Evolutionary conservation across 2,329 filamentous ascomycete genomes (phyloP), one percentile per base, ranked within the genome.

Genomic region (Ascochyta clinopodiicola): DNA sequence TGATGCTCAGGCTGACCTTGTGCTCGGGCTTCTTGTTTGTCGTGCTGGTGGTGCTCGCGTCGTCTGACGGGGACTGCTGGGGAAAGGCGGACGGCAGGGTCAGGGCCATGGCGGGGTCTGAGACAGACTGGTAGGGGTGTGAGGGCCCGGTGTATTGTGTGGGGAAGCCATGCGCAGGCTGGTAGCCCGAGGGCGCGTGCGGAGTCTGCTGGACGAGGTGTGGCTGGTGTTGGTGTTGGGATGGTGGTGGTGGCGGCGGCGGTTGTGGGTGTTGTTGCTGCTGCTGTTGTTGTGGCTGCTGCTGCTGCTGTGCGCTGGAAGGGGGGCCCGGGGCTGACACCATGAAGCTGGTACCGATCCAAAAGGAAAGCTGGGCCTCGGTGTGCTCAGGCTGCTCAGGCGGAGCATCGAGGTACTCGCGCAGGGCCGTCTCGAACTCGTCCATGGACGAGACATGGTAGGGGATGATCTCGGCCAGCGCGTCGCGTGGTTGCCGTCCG

Each of bases 311-410:
- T n/a, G 50, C 22, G 45, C 46, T 45, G 21, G 43, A 44, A 22
- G 38, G 36, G 37, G 46, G 22, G 36, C 38, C 13, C n/a, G 61
- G 52, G 8, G 58, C 51, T 38, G 59, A 55, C 37, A 76, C 74
- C 40, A 70, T 52, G 58, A 77, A 77, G 54, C 57, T 66, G 22
- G 74, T 67, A 52, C 71, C 72, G 22, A 70, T 71, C 72, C 73
- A 76, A 50, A 77, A 73, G 51, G 67, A 70, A 19, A 77, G 60
- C 61, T 75, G 73, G 51, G 72, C 74, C 43, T 75, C 71, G 44
- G 72, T 72, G 59, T 76, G 74, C 51, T 76, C 74, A 25, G 74
- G 73, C 40, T 71, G 46, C 7, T 73, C 70, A 31, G 67, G 67
- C 43, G 72, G 72, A 49, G 63, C 61, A 36, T 59, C 51, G 19